Percentiles rank a stretch among this genome's conserved stretches.
These are phyloP conservation scores for Verticillium nonalfalfae DNA, from an alignment of 2,329 filamentous ascomycete species.

Conservation along the genomic window DNA sequence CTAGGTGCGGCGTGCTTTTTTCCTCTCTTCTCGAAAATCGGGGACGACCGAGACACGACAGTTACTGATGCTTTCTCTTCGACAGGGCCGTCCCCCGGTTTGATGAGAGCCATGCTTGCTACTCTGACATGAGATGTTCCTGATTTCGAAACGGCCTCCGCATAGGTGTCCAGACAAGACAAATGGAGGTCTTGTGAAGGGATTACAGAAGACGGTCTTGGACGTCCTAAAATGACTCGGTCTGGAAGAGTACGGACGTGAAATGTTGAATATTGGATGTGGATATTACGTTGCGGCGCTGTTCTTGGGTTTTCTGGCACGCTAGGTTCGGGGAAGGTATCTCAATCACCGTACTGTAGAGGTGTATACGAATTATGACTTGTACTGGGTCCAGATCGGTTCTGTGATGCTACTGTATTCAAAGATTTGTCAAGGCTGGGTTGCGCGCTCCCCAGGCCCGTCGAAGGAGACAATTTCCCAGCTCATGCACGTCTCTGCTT, in stretches of 20 bases:
- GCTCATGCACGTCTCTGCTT: too few relatives aligned
- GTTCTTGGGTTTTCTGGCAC: neutral
- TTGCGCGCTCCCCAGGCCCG: too few relatives aligned
- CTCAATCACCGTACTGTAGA: too few relatives aligned
- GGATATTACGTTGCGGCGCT: neutral
- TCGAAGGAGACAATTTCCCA: too few relatives aligned
- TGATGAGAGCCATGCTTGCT: conserved; percentile 64
- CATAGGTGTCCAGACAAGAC: too few relatives aligned
- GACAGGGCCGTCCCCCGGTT: conserved; percentile 55
- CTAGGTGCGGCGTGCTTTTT: conserved; percentile 38
- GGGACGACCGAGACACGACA: neutral
- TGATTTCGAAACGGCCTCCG: too few relatives aligned
- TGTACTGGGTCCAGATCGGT: too few relatives aligned
- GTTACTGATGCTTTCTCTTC: conserved; percentile 15
- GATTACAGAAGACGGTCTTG: neutral
- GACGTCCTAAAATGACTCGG: neutral
- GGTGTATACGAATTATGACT: too few relatives aligned
- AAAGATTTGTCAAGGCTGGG: too few relatives aligned
- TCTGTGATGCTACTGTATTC: too few relatives aligned
- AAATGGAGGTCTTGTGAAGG: too few relatives aligned
- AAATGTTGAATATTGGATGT: neutral
- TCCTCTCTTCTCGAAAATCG: neutral
- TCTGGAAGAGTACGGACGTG: neutral
- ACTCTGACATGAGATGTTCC: conserved; percentile 52
- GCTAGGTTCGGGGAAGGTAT: neutral